Conservation (phyloP, 352 stramenopile genomes). For the Aphanomyces astaci region DNA sequence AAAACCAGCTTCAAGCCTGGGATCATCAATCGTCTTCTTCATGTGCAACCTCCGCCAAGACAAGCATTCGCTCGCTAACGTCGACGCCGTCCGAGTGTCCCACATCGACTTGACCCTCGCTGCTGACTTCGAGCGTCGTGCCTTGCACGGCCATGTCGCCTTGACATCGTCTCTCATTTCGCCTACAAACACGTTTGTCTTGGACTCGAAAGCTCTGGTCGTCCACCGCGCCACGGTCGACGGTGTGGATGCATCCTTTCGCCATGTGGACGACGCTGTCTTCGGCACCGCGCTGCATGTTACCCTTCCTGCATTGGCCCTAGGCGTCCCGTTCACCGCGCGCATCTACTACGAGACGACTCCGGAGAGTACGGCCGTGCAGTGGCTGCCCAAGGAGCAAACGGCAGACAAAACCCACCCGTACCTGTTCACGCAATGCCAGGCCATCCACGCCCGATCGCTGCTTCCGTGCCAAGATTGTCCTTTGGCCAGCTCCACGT, state of each 20-base stretch:
- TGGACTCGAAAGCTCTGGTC: slow-evolving; percentile 1
- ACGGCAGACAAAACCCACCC: slow-evolving; percentile 91
- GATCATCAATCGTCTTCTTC: no score
- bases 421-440: slow-evolving; percentile 93
- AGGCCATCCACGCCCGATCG: slow-evolving; percentile 92
- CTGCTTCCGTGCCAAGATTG: slow-evolving; percentile 95
- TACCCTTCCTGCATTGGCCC: slow-evolving; percentile 38
- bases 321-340: slow-evolving; percentile 39
- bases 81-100: slow-evolving; percentile 4
- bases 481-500: slow-evolving; percentile 91
- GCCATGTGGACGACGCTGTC: slow-evolving; percentile 29
- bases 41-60: not conserved
- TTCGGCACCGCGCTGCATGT: slow-evolving; percentile 63
- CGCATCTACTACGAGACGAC: slow-evolving; percentile 76
- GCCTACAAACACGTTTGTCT: not conserved
- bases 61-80: slow-evolving; percentile 11
- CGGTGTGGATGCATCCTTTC: not conserved
- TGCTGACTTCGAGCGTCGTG: slow-evolving; percentile 10
- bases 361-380: slow-evolving; percentile 56
- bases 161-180: not conserved
- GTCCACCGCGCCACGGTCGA: slow-evolving; percentile 10
- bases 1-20: no score
- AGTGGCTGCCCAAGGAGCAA: slow-evolving; percentile 90
- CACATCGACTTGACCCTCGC: not conserved
- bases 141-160: slow-evolving; percentile 14